Evolutionary conservation across 163 green algal genomes (phyloP), one percentile per base, ranked within the genome.

Genomic region (Scenedesmus sp.): DNA sequence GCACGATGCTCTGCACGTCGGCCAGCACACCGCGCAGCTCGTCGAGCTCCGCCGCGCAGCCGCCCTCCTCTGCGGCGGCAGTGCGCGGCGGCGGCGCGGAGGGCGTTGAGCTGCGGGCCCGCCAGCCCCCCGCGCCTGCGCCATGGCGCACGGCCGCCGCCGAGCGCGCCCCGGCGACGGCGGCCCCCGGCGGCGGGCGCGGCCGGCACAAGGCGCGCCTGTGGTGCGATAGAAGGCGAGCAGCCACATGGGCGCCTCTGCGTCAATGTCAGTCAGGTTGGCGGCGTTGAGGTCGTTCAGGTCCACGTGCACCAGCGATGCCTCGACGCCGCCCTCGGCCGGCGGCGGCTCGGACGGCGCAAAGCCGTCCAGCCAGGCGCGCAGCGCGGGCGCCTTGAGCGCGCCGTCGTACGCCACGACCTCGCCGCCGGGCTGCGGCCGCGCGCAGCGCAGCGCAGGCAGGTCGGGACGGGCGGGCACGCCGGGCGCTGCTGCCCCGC

Each of bases 1-100:
- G 47, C n/a, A 81, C 74, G 28, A 81, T 67, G 50, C 50, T 29
- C 39, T 81, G 74, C 24, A 74, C 50, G 3, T 73, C 74, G 4
- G 39, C 28, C 31, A 74, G 50, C 11, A 74, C n/a, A 1, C 4
- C 14, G 5, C 53, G 24, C 3, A 72, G 51, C 24, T 51, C 2
- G 15, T 51, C 26, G 11, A 80, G 58, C 31, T 71, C 17, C 13
- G 60, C 3, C 3, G 20, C 15, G 44, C 72, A 80, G 4, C 0
- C 24, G 9, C 15, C 22, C 4, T 44, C 45, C 9, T 34, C 29
- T 71, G 45, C n/a, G 50, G 31, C 22, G 28, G 39, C 6, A 17
- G n/a, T 31, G 13, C 22, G 62, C 31, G 24, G 17, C 20, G 24
- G n/a, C n/a, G n/a, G n/a, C n/a, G n/a, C n/a, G n/a, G n/a, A n/a